Evolutionary conservation across 306 rosid genomes (phyloP).

Genomic region (Cicer yamashitae): DNA sequence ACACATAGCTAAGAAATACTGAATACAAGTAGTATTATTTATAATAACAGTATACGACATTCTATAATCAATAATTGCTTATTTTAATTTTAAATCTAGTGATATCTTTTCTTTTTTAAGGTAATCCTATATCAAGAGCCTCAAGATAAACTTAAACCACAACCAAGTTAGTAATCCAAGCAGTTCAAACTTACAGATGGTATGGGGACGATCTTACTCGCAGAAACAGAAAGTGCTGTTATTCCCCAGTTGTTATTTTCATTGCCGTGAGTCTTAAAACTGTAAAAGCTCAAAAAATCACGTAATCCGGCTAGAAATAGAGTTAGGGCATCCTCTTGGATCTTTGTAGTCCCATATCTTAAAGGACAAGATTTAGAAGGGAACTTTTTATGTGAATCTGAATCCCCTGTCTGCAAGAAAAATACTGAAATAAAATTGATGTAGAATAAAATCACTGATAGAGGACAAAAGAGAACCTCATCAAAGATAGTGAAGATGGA

Average conservation of each 20-base stretch:
- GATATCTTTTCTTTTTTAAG: conserved; percentile 12
- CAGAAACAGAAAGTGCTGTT: conserved; percentile 83
- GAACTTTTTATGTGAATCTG: conserved; percentile 76
- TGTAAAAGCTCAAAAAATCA: conserved; percentile 63
- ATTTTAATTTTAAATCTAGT: conserved; percentile 37
- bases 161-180: conserved; percentile 33
- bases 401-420: conserved; percentile 66
- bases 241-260: conserved; percentile 72
- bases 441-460: conserved; percentile 14
- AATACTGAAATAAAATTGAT: conserved; percentile 40
- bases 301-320: conserved; percentile 88
- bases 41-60: conserved; percentile 14
- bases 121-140: conserved; percentile 36
- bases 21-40: background rate
- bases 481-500: conserved; percentile 26
- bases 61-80: conserved; percentile 16
- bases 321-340: conserved; percentile 91
- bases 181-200: conserved; percentile 78
- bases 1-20: conserved; percentile 27
- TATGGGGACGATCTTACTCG: conserved; percentile 81
- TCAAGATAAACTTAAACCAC: conserved; percentile 37
- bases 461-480: conserved; percentile 25
- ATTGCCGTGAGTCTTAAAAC: conserved; percentile 54
- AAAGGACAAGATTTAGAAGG: conserved; percentile 95
- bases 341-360: conserved; percentile 81